Base-by-base conservation (phyloP, 192 early-diverging fungal species). In the Thoreauomyces humboldtii region DNA sequence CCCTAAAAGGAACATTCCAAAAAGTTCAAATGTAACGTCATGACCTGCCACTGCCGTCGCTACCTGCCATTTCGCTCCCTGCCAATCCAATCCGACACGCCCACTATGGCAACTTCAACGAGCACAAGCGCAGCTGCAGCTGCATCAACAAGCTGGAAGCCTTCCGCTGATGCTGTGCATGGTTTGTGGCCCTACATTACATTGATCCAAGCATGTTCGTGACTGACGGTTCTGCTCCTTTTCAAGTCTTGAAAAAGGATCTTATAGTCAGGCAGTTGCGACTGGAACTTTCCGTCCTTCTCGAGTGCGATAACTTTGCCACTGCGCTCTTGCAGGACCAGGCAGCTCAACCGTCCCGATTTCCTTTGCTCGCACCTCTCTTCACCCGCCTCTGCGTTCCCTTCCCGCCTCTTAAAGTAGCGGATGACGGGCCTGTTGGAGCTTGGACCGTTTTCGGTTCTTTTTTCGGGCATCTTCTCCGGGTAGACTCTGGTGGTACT, bases 401-500 rank as follows among this genome's bases (percentile, higher is more conserved):
- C 9, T 69, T 69, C 36, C 67, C 67, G 15, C 59, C 67, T 15
- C 48, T 61, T 15, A 25, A 37, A 34, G 58, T 50, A 12, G 46
- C 48, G 7, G 48, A 48, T 27, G 36, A 52, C 33, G 58, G 59
- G 15, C 59, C 67, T 1, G 19, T 36, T 15, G 50, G 6, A 12
- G 28, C 42, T 21, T 69, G 67, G 67, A 24, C 4, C 15, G 55
- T 22, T n/a, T 25, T 53, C 7, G 67, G 67, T 0, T 24, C 37
- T 11, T 61, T 69, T 43, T 19, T 69, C 15, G 59, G 59, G 7
- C n/a, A 43, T 6, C 27, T 68, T n/a, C 28, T 7, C 2, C 15
- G 22, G 14, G 67, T 69, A 11, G 67, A 69, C 37, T 69, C 67
- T 14, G 67, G 67, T n/a, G 67, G 67, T 0, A 69, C 67, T 6